Evolutionary conservation across 1,284 basidiomycete species (phyloP), one percentile per base, ranked within the genome.

Genomic region (Laetiporus sulphureus): DNA sequence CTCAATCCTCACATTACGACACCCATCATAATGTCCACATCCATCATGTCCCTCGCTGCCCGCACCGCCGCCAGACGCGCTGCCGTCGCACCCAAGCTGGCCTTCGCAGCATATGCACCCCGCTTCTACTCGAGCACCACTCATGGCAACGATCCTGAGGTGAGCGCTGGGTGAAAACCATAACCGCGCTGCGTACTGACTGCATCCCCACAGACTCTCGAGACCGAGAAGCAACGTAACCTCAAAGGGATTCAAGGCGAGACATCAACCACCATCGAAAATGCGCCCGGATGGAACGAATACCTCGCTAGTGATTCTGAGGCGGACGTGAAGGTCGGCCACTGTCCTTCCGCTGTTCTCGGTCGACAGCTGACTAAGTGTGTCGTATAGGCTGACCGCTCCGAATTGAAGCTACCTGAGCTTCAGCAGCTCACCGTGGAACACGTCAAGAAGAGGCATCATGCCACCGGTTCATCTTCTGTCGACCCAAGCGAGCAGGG

Each of bases 241-340:
- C 41, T 43, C 29, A 15, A 20, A n/a, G 29, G 21, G 3, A 56
- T 61, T 25, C 73, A 77, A 39, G 69, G 77, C 54, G 67, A 69
- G 47, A 73, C 69, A 1, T 73, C 74, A 1, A 68, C 74, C 3
- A 69, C 75, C 15, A 66, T 73, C 40, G 58, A 72, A 11, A 55
- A 77, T 45, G 80, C 83, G 1, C 84, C 83, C 4, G 83, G 82
- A 2, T 88, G 84, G 84, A 86, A 86, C 54, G 79, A 88, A 53
- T 54, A 62, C 27, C 73, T 87, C 18, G 84, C 84, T 1, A 75
- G 71, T 44, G 51, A 68, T 11, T 83, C 83, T 1, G 85, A 88
- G 61, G 84, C 84, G 7, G 60, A 65, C 24, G 65, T 87, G 34
- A 87, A 88, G 72, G 84, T 80, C 24, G 13, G 49, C 42, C 16